These are phyloP conservation scores for Argentina anserina DNA, from an alignment of 306 rosid species.

Conservation along the genomic window DNA sequence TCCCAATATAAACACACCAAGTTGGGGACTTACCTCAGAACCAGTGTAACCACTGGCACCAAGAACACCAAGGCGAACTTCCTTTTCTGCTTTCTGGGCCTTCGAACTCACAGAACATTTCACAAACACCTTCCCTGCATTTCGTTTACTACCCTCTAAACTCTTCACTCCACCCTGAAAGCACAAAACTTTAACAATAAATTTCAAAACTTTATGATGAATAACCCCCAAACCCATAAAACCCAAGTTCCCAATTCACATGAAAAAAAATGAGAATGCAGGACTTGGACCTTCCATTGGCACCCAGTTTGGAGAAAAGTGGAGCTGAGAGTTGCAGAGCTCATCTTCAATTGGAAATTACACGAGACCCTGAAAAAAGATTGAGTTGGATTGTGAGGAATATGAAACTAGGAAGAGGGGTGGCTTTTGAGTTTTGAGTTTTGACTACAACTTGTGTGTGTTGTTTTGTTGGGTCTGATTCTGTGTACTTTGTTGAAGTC, in stretches of 20 bases:
- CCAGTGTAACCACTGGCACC: conserved; percentile 99
- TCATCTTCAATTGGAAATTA: conserved; percentile 30
- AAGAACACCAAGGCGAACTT: conserved; percentile 75
- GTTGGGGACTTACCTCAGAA: conserved; percentile 60
- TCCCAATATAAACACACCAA: not conserved
- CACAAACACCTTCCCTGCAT: conserved; percentile 41
- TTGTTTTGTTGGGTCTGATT: not conserved
- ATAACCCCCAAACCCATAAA: not conserved
- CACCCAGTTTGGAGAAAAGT: conserved; percentile 26
- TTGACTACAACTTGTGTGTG: not conserved
- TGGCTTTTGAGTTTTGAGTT: no score
- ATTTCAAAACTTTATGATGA: not conserved
- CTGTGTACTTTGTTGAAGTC: not conserved
- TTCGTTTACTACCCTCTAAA: conserved; percentile 28
- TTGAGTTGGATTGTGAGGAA: not conserved
- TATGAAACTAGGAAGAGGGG: not conserved
- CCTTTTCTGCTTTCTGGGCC: conserved; percentile 40
- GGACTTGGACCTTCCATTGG: conserved; percentile 34
- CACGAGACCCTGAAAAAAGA: not conserved
- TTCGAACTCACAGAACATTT: conserved; percentile 51
- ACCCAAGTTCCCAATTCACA: not conserved
- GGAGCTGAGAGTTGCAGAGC: conserved; percentile 35
- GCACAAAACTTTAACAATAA: not conserved
- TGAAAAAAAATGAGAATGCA: not conserved
- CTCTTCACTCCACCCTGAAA: conserved; percentile 29